phyloP scores from a whole-genome alignment of 2,329 filamentous ascomycete genomes.

The Fusarium coffeatum region DNA sequence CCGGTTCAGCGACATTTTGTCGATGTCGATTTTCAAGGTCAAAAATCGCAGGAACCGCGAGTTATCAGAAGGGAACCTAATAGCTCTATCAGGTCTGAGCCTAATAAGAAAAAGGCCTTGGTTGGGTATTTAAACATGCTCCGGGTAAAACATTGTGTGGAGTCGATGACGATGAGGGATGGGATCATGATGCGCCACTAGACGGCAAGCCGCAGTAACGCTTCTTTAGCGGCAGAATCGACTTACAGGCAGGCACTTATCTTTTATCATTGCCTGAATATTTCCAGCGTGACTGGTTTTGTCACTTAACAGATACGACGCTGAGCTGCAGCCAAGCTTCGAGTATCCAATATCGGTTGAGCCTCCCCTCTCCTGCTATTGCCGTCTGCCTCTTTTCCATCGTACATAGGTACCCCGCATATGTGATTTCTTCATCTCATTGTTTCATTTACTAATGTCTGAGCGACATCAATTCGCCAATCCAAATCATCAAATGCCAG shows the following conservation, averaged over 20 bases:
- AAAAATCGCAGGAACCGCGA: not conserved
- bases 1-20: slow-evolving; percentile 63
- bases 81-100: not conserved
- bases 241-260: not conserved
- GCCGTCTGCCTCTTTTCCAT: not conserved
- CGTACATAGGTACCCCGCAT: not conserved
- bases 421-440: not conserved
- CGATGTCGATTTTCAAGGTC: not conserved
- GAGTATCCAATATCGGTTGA: not conserved
- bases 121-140: slow-evolving; percentile 8
- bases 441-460: not conserved
- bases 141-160: slow-evolving; percentile 12
- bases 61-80: not conserved
- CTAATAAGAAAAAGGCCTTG: not conserved
- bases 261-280: slow-evolving; percentile 1
- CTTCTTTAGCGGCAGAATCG: slow-evolving; percentile 10
- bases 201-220: slow-evolving; percentile 18
- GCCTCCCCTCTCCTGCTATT: not conserved
- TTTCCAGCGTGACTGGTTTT: slow-evolving; percentile 26
- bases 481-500: not conserved
- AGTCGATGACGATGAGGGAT: slow-evolving; percentile 35
- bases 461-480: not conserved
- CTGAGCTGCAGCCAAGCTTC: slow-evolving; percentile 11
- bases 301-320: slow-evolving; percentile 21
- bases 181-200: slow-evolving; percentile 34